A percentile compares a stretch with the other conserved stretches of the same genome.
phyloP scores from a whole-genome alignment of 345 rosid genomes.

The Sonneratia caseolaris region DNA sequence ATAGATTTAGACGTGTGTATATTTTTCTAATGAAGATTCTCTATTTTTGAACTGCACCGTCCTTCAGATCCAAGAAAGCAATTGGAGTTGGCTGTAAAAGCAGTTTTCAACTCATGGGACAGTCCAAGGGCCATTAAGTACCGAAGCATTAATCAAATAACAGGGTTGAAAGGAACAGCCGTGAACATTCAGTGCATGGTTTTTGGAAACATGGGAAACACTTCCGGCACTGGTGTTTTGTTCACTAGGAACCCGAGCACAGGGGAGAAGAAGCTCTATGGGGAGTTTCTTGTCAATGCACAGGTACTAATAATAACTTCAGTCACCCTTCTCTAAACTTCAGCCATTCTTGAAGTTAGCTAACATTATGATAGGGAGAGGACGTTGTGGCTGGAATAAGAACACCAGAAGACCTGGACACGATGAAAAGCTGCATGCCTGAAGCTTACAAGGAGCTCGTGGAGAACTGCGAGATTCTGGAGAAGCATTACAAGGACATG shows the following conservation, averaged over 20 bases:
- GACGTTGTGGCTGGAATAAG: slow-evolving; percentile 97
- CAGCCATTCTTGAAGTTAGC: slow-evolving; percentile 2
- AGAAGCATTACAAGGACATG: slow-evolving; percentile 91
- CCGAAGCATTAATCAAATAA: slow-evolving; percentile 81
- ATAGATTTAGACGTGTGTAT: too few relatives aligned
- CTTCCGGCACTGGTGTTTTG: slow-evolving; percentile 91
- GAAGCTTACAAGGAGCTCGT: slow-evolving; percentile 74
- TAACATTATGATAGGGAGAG: slow-evolving; percentile 50
- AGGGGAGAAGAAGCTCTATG: slow-evolving; percentile 82
- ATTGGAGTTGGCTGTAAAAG: slow-evolving; percentile 52
- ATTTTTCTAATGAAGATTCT: neutral
- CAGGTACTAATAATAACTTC: slow-evolving; percentile 36
- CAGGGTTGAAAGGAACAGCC: slow-evolving; percentile 82
- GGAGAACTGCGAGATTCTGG: slow-evolving; percentile 76
- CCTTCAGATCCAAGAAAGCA: slow-evolving; percentile 66
- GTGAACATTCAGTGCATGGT: slow-evolving; percentile 95
- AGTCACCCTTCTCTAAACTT: neutral
- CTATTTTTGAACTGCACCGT: neutral
- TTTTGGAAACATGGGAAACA: slow-evolving; percentile 89
- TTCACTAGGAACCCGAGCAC: slow-evolving; percentile 95
- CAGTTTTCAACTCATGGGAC: slow-evolving; percentile 95
- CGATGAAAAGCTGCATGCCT: slow-evolving; percentile 75
- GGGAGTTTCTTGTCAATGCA: slow-evolving; percentile 88
- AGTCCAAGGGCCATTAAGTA: slow-evolving; percentile 77
- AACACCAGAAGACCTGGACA: slow-evolving; percentile 75